Evolutionary conservation across 2,329 filamentous ascomycete species (phyloP).

Genomic region (Gaeumannomyces sp.): DNA sequence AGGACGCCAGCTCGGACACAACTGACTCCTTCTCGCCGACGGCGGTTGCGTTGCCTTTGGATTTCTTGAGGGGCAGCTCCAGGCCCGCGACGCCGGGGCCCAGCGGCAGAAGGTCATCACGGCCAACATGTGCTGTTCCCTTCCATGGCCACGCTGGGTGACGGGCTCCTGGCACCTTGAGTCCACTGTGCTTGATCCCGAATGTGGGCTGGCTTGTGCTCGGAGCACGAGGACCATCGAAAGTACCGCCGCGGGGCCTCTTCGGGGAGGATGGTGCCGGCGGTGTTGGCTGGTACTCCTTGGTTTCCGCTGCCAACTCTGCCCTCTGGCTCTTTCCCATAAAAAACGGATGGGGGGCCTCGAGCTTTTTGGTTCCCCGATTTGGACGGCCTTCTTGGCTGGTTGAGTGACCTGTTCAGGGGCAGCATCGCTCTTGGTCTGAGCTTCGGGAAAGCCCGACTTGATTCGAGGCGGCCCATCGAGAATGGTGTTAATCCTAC

Average conservation of each 20-base stretch:
- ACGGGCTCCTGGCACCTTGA: conserved; percentile 59
- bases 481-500: conserved; percentile 10
- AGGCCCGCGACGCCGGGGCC: not conserved
- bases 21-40: conserved; percentile 38
- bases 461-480: not conserved
- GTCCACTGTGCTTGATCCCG: conserved; percentile 35
- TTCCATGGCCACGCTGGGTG: conserved; percentile 67
- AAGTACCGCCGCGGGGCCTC: conserved; percentile 26
- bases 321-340: conserved; percentile 41
- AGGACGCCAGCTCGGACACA: conserved; percentile 27
- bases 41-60: conserved; percentile 41
- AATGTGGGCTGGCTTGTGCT: conserved; percentile 32
- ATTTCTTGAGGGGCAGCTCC: conserved; percentile 32
- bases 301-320: conserved; percentile 17
- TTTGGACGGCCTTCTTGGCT: not conserved
- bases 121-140: conserved; percentile 58
- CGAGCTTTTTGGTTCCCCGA: conserved; percentile 14
- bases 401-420: not conserved
- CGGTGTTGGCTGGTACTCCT: conserved; percentile 20
- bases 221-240: conserved; percentile 15
- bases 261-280: conserved; percentile 43
- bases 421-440: not conserved
- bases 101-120: conserved; percentile 9
- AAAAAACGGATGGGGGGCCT: conserved; percentile 59
- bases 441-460: not conserved